A percentile compares a stretch with the other conserved stretches of the same genome.
These are phyloP conservation scores for Fraxinus platypoda DNA, from an alignment of 305 asterid species.

Conservation along the genomic window DNA sequence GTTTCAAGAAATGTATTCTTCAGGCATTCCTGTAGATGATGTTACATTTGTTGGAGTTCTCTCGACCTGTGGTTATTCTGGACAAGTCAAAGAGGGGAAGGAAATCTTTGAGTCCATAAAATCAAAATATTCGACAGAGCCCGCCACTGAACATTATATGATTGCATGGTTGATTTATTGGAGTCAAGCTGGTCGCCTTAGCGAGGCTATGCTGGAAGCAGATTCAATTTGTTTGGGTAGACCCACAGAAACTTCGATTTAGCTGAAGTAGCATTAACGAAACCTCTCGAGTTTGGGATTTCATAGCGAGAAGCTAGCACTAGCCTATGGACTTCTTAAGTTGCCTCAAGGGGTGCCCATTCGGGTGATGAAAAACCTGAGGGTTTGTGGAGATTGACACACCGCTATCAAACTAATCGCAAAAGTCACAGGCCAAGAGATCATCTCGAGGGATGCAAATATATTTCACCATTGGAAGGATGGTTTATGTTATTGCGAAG, in stretches of 20 bases:
- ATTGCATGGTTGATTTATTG: conserved; percentile 71
- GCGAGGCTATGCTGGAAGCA: conserved; percentile 55
- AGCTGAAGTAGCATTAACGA: conserved; percentile 63
- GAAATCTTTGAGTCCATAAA: conserved; percentile 59
- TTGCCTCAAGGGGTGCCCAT: conserved; percentile 54
- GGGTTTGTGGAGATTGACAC: conserved; percentile 76
- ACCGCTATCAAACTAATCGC: conserved; percentile 58
- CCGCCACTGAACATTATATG: conserved; percentile 57
- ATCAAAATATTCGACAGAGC: conserved; percentile 47
- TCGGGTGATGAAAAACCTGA: conserved; percentile 73
- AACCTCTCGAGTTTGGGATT: conserved; percentile 56
- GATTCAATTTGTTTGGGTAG: conserved; percentile 69
- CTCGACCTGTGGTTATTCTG: conserved; percentile 75
- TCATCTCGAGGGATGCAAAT: conserved; percentile 63
- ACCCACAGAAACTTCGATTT: conserved; percentile 52
- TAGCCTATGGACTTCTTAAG: conserved; percentile 61
- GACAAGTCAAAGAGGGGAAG: conserved; percentile 59
- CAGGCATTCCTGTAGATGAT: conserved; percentile 42
- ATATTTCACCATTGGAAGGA: conserved; percentile 66
- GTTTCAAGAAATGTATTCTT: conserved; percentile 45
- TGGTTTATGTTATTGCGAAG: conserved; percentile 62
- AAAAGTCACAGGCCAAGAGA: conserved; percentile 43
- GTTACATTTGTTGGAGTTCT: conserved; percentile 59
- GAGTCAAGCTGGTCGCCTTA: conserved; percentile 59
- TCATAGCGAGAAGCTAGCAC: conserved; percentile 75